Percentiles rank a stretch among this genome's conserved stretches.
Conservation (phyloP, 2,329 filamentous ascomycete genomes). For the Rutstroemia sp. region DNA sequence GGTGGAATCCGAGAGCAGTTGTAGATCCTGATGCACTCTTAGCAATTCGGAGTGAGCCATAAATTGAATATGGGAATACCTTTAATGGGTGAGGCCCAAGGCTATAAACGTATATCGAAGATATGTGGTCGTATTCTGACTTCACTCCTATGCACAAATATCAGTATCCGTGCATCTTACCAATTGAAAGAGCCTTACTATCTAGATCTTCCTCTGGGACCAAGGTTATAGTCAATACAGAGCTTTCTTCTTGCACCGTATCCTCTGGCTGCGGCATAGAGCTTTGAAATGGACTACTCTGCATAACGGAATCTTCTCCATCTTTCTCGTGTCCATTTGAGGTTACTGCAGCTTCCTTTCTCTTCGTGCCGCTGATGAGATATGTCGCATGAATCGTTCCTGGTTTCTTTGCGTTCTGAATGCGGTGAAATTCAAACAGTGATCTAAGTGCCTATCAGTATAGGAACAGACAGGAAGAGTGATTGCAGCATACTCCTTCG, state of each 20-base stretch:
- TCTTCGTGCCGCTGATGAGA: conserved; percentile 66
- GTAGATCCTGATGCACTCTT: conserved; percentile 43
- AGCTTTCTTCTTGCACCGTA: conserved; percentile 41
- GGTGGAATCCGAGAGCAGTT: conserved; percentile 62
- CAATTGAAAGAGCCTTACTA: conserved; percentile 38
- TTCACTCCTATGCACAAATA: conserved; percentile 48
- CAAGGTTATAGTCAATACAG: conserved; percentile 55
- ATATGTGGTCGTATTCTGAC: conserved; percentile 62
- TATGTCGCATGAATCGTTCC: conserved; percentile 88
- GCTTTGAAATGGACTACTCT: conserved; percentile 61
- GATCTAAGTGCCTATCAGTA: conserved; percentile 48
- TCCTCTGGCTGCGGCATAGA: conserved; percentile 51
- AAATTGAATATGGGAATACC: conserved; percentile 32
- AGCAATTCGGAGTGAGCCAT: background rate
- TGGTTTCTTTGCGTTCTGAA: conserved; percentile 67
- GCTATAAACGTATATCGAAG: conserved; percentile 82
- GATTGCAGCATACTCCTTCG: conserved; percentile 63
- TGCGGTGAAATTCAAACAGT: conserved; percentile 76
- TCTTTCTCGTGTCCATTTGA: conserved; percentile 39
- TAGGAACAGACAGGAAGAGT: background rate
- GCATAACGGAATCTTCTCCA: conserved; percentile 61
- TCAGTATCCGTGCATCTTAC: conserved; percentile 7
- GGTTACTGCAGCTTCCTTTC: conserved; percentile 27
- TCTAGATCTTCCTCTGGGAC: conserved; percentile 66
- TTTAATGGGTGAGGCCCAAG: conserved; percentile 63